Evolutionary conservation across 2,329 filamentous ascomycete species (phyloP).

Genomic region (Orbilia quercus): DNA sequence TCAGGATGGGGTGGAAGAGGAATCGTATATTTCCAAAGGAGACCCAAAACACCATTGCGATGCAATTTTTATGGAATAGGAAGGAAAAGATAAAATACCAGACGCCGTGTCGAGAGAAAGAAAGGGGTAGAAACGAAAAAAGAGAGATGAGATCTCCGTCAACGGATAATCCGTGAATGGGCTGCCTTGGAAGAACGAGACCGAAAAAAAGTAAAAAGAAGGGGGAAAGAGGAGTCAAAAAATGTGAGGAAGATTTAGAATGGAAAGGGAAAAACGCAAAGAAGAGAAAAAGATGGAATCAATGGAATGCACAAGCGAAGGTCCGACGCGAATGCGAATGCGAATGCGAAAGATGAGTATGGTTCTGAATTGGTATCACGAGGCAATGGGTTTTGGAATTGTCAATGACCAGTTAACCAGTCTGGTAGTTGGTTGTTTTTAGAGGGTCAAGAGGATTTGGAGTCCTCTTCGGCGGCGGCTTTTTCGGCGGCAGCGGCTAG

Average conservation of each 20-base stretch:
- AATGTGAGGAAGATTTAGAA: neutral
- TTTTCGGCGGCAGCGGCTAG: conserved; percentile 60
- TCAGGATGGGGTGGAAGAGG: neutral
- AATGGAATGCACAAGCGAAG: too few species aligned
- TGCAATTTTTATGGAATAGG: conserved; percentile 22
- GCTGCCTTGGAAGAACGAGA: neutral
- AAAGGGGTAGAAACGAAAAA: conserved; percentile 57
- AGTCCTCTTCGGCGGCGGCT: conserved; percentile 60
- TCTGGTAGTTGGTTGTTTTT: too few species aligned
- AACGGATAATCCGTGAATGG: conserved; percentile 46
- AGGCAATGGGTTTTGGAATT: neutral
- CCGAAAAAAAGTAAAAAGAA: conserved; percentile 57
- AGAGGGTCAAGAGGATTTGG: conserved; percentile 34
- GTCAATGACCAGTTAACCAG: too few species aligned
- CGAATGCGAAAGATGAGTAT: too few species aligned
- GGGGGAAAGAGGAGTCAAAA: conserved; percentile 54
- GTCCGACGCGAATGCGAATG: too few species aligned
- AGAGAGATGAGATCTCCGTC: conserved; percentile 17
- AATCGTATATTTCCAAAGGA: conserved; percentile 6
- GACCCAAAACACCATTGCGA: conserved; percentile 34
- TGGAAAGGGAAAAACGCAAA: neutral
- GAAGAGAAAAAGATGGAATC: conserved; percentile 58
- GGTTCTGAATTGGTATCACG: too few species aligned
- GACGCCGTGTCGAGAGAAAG: neutral
- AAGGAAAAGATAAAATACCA: neutral